Base-by-base conservation (phyloP, 1,139 yeast species). In the Wickerhamomyces sp. region DNA sequence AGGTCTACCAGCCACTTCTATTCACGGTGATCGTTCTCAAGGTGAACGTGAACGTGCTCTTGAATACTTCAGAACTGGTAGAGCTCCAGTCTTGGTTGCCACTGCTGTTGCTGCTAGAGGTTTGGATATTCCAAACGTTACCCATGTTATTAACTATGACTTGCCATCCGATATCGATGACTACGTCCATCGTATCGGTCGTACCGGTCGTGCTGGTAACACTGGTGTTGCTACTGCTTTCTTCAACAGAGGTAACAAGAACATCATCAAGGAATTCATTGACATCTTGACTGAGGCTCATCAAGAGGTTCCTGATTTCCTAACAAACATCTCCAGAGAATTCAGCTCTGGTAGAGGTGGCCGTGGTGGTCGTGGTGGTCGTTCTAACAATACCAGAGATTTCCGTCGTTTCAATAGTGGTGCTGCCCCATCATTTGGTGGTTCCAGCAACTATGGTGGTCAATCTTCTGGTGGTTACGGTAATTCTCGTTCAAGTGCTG, bases 131-230 rank as follows among this genome's bases (percentile, higher is more conserved):
- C 97, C 98, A 62, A 91, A 91, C 62, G 98, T 91, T 53, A 83
- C 95, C 30, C 97, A 89, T 62, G 98, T 91, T 58, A 84, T 91
- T 67, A 91, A 91, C 75, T 91, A 82, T 62, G 98, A 91, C 62
- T 75, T 91, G 63, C 98, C 98, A 59, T 73, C 86, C 59, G 97
- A 91, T 65, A 85, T 89, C 58, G 98, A 91, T 65, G 98, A 91
- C 67, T 91, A 91, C 61, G 98, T 91, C 46, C 98, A 91, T 72
- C 86, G 98, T 74, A 91, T 91, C 61, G 98, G 98, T 75, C 93
- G 98, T 82, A 91, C 98, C 57, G 98, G 98, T 68, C 94, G 98
- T 80, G 98, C 98, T 57, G 98, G 98, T 75, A 91, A 91, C 71
- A 80, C 84, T 47, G 98, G 98, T 83, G 74, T 85, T 56, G 96